Conservation (phyloP, 345 rosid species). For the Aethionema arabicum region DNA sequence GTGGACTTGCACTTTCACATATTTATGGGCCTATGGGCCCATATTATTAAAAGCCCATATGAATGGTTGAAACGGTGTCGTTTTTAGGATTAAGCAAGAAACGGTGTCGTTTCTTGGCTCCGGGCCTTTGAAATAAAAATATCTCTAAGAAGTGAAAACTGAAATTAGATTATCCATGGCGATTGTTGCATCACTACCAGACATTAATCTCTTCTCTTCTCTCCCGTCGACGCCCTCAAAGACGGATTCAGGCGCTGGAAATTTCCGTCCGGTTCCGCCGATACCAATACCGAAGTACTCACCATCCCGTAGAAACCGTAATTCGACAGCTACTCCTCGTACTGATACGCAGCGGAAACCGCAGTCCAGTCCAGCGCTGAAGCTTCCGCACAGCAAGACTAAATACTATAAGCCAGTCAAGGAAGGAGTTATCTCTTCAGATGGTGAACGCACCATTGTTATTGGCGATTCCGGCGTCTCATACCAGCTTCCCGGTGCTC, state of each 20-base stretch:
- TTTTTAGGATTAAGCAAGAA: neutral
- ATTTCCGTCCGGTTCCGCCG: conserved; percentile 49
- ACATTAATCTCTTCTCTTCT: conserved; percentile 69
- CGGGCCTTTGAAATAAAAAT: neutral
- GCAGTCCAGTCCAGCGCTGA: conserved; percentile 58
- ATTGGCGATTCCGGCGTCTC: conserved; percentile 83
- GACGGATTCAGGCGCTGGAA: conserved; percentile 29
- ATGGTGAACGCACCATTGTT: conserved; percentile 70
- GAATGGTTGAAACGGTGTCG: neutral
- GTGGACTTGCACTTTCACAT: neutral
- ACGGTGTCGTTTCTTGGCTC: neutral
- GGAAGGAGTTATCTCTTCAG: conserved; percentile 57
- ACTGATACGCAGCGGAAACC: conserved; percentile 25
- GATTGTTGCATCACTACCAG: conserved; percentile 56
- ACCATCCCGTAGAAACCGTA: conserved; percentile 44
- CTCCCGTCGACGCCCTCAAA: conserved; percentile 58
- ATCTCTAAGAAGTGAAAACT: neutral
- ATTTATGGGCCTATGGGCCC: conserved; percentile 9
- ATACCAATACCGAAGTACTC: conserved; percentile 73
- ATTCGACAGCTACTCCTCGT: conserved; percentile 24
- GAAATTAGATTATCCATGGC: conserved; percentile 42
- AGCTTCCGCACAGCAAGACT: conserved; percentile 60
- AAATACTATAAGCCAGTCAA: conserved; percentile 74
- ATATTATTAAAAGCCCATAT: neutral
- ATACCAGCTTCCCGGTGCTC: conserved; percentile 86